phyloP scores from a whole-genome alignment of 2,329 filamentous ascomycete genomes.

The Ascosphaera pollenicola region DNA sequence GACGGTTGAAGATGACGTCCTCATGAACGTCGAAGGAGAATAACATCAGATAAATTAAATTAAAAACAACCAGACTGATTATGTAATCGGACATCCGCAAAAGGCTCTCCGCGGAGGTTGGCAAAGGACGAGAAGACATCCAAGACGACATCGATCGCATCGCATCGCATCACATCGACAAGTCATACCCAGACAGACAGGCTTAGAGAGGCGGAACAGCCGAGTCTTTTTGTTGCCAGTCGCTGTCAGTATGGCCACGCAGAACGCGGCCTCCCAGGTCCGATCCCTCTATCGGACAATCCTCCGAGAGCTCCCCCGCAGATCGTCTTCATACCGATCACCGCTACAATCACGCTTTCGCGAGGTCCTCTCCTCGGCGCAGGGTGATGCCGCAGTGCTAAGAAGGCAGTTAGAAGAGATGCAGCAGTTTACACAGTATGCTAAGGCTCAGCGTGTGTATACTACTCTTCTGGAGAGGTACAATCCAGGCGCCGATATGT shows the following conservation, averaged over 20 bases:
- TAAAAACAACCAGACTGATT: too few relatives aligned
- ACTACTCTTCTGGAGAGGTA: slow-evolving; percentile 67
- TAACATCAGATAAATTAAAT: too few relatives aligned
- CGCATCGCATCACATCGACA: too few relatives aligned
- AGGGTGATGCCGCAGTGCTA: slow-evolving; percentile 11
- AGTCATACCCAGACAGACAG: too few relatives aligned
- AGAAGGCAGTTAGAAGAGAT: slow-evolving; percentile 27
- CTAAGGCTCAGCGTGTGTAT: slow-evolving; percentile 70
- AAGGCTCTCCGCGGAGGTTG: too few relatives aligned
- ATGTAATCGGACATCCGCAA: too few relatives aligned
- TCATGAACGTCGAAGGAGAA: too few relatives aligned
- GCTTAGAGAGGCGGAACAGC: too few relatives aligned
- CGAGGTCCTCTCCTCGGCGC: slow-evolving; percentile 27
- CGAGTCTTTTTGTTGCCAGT: background rate
- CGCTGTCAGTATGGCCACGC: slow-evolving; percentile 4
- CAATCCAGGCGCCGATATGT: slow-evolving; percentile 79
- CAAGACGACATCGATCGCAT: too few relatives aligned
- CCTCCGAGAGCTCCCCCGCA: slow-evolving; percentile 70
- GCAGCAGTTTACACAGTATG: slow-evolving; percentile 62
- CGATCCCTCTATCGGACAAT: slow-evolving; percentile 72
- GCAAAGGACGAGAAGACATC: too few relatives aligned
- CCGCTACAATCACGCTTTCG: slow-evolving; percentile 50
- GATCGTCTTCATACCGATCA: slow-evolving; percentile 38
- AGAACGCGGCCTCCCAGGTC: slow-evolving; percentile 17
- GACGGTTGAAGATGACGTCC: too few relatives aligned